Percentiles rank a stretch among this genome's conserved stretches.
These are phyloP conservation scores for Candida glaebosa DNA, from an alignment of 805 yeast genomes.

Conservation along the genomic window DNA sequence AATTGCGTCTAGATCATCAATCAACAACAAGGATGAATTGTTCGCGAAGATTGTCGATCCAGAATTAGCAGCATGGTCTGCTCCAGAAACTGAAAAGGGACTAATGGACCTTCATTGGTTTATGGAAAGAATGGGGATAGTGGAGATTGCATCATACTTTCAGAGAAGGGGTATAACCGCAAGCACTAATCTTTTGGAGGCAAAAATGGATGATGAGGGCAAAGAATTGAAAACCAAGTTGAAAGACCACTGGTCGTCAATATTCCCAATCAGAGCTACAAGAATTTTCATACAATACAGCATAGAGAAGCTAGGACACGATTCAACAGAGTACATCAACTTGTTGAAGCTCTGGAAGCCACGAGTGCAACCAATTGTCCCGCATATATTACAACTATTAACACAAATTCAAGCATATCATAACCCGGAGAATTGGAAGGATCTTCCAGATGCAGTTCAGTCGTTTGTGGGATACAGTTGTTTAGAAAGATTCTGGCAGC, in stretches of 20 bases:
- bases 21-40: slow-evolving; percentile 68
- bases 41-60: slow-evolving; percentile 91
- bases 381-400: slow-evolving; percentile 81
- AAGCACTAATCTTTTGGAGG: slow-evolving; percentile 65
- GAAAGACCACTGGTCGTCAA: slow-evolving; percentile 87
- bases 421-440: slow-evolving; percentile 88
- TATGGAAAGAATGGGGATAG: slow-evolving; percentile 96
- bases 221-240: slow-evolving; percentile 67
- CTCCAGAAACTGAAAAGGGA: slow-evolving; percentile 86
- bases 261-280: slow-evolving; percentile 94
- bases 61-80: slow-evolving; percentile 88
- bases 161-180: slow-evolving; percentile 77
- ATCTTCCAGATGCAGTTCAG: slow-evolving; percentile 84
- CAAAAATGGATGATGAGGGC: slow-evolving; percentile 90
- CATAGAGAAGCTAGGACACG: slow-evolving; percentile 83
- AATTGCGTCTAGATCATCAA: slow-evolving; percentile 81
- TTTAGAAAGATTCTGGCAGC: slow-evolving; percentile 97
- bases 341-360: slow-evolving; percentile 87
- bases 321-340: slow-evolving; percentile 67
- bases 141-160: slow-evolving; percentile 88
- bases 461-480: slow-evolving; percentile 87
- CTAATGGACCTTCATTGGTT: slow-evolving; percentile 91
- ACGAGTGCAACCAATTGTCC: slow-evolving; percentile 84
- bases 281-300: slow-evolving; percentile 93
- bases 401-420: slow-evolving; percentile 93